Evolutionary conservation across 2,329 filamentous ascomycete genomes (phyloP), one percentile per base, ranked within the genome.

Genomic region (Periconia sp.): DNA sequence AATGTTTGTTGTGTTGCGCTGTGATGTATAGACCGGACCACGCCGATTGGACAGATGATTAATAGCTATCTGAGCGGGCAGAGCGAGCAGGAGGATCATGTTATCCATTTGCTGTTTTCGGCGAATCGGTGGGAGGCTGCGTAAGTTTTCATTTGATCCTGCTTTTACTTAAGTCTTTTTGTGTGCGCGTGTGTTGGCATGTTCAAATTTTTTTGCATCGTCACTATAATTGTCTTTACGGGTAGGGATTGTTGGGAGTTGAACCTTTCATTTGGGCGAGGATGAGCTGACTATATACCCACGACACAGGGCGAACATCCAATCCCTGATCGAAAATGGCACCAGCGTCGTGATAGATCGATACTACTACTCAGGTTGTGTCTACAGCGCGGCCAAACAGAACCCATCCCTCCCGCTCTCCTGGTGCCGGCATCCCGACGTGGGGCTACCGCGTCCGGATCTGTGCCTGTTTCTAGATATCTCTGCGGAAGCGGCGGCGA

Each of bases 281-380:
- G n/a, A n/a, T 20, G 17, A 37, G 19, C 17, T 31, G 37, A 50
- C 50, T 23, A 56, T 33, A 1, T 37, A 47, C 3, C 40, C 33
- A 14, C 20, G 6, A 27, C 23, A 15, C 40, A 74, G 73, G 11
- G 52, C 66, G 8, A 65, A 64, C 1, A 79, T 80, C 30, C 61
- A 67, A 56, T 47, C 63, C 19, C 68, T 71, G 7, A 78, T 97
- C 6, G 76, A 79, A 1, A 73, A 79, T 1, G 92, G 93, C 9
- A 86, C 81, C 18, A 94, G 85, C 0, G 82, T 99, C 31, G 80
- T 99, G 40, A 87, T 93, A 61, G 94, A 99, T 74, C 87, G 94
- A 45, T 99, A 97, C 77, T 96, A 95, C 72, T 93, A 96, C 78
- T 94, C 90, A 18, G 94, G 94, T 50, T 90, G 92, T 53, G 91